These are phyloP conservation scores for Pseudevernia furfuracea DNA, from an alignment of 495 filamentous ascomycete genomes.

Conservation along the genomic window DNA sequence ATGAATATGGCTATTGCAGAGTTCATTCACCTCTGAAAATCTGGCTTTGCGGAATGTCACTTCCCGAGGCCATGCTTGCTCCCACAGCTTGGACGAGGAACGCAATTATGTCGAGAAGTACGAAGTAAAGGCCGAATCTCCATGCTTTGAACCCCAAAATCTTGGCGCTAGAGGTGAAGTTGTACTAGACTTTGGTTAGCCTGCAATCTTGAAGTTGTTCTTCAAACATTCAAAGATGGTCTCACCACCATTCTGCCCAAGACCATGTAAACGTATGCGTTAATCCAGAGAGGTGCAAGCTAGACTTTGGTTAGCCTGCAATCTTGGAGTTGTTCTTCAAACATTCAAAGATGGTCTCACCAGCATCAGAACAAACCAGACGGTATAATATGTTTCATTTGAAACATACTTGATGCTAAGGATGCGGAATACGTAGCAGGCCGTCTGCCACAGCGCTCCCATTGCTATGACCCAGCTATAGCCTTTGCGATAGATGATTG, in stretches of 20 bases:
- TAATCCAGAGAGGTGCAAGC: conserved; percentile 39
- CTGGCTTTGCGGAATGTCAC: conserved; percentile 16
- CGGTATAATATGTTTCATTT: conserved; percentile 17
- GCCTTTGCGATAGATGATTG: conserved; percentile 35
- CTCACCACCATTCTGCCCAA: conserved; percentile 50
- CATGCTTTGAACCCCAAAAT: conserved; percentile 44
- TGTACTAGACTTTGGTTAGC: conserved; percentile 32
- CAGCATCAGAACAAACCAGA: conserved; percentile 31
- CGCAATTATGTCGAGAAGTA: conserved; percentile 52
- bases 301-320: conserved; percentile 21
- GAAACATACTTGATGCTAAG: conserved; percentile 23
- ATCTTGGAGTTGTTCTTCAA: not conserved
- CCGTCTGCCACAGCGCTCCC: conserved; percentile 40
- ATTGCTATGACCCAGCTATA: conserved; percentile 51
- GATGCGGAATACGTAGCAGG: conserved; percentile 37
- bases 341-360: not conserved
- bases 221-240: not conserved
- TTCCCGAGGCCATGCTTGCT: conserved; percentile 36
- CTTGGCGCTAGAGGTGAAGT: conserved; percentile 43
- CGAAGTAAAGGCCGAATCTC: conserved; percentile 49
- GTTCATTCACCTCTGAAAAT: conserved; percentile 13
- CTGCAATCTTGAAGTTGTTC: too few relatives aligned
- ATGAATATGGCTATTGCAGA: not conserved
- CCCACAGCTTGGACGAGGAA: conserved; percentile 57
- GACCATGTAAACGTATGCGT: conserved; percentile 64